Evolutionary conservation across 2,329 filamentous ascomycete genomes (phyloP).

Genomic region (Fusarium tricinctum): DNA sequence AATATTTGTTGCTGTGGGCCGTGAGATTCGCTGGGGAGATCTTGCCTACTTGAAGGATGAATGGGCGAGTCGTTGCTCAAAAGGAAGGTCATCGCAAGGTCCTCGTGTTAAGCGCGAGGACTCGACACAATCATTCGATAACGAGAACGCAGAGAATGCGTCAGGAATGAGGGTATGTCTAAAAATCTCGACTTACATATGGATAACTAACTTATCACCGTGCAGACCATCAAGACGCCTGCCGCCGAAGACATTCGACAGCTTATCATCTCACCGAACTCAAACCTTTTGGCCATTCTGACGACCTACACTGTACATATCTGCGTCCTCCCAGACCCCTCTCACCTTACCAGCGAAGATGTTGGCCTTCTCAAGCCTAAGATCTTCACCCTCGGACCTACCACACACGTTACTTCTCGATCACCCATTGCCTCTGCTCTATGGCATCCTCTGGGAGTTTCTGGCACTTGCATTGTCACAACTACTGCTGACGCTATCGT

Average conservation of each 20-base stretch:
- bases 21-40: conserved; percentile 93
- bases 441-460: conserved; percentile 93
- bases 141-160: conserved; percentile 49
- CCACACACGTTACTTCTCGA: conserved; percentile 89
- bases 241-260: conserved; percentile 87
- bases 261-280: conserved; percentile 85
- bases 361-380: conserved; percentile 80
- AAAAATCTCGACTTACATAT: background rate
- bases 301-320: conserved; percentile 92
- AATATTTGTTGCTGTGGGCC: conserved; percentile 88
- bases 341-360: conserved; percentile 79
- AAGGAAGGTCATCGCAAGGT: conserved; percentile 52
- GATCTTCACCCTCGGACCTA: conserved; percentile 92
- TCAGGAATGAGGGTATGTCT: conserved; percentile 54
- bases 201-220: conserved; percentile 17
- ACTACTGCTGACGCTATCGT: conserved; percentile 90
- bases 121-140: conserved; percentile 56
- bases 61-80: conserved; percentile 53
- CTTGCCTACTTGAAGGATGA: conserved; percentile 81
- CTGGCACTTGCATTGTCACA: conserved; percentile 86
- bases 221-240: conserved; percentile 79
- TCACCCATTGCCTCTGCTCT: conserved; percentile 83
- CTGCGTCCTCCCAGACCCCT: conserved; percentile 84
- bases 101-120: conserved; percentile 65
- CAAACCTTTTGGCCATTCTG: conserved; percentile 85